Percentiles rank a stretch among this genome's conserved stretches.
These are phyloP conservation scores for Thelephora terrestris DNA, from an alignment of 1,284 basidiomycete genomes.

Conservation along the genomic window DNA sequence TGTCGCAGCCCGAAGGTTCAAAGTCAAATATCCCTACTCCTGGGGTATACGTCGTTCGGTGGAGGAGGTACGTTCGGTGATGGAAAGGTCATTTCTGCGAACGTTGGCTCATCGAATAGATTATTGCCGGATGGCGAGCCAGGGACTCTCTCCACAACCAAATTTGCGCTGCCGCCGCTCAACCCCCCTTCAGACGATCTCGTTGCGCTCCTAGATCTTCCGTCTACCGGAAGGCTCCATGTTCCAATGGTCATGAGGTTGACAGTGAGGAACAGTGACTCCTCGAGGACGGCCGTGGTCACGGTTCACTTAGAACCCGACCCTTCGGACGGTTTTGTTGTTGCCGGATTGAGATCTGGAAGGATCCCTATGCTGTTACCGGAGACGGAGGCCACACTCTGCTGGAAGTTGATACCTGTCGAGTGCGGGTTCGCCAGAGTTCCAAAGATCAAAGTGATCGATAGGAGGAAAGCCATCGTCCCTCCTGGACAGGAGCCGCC, in stretches of 20 bases:
- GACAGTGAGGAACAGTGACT: conserved; percentile 55
- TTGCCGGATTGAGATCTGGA: conserved; percentile 57
- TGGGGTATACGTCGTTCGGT: conserved; percentile 50
- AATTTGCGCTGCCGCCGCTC: conserved; percentile 46
- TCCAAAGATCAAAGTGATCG: conserved; percentile 48
- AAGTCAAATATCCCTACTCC: conserved; percentile 31
- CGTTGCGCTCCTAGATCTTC: conserved; percentile 52
- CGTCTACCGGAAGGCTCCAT: conserved; percentile 53
- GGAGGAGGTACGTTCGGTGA: conserved; percentile 47
- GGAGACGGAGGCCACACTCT: conserved; percentile 50
- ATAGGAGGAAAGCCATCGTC: conserved; percentile 32
- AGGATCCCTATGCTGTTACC: conserved; percentile 61
- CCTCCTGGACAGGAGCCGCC: conserved; percentile 3
- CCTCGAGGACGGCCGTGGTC: conserved; percentile 52
- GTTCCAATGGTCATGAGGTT: conserved; percentile 43
- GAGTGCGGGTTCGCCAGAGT: conserved; percentile 58
- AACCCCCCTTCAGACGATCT: conserved; percentile 47
- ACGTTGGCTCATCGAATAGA: conserved; percentile 15
- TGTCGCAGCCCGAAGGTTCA: conserved; percentile 33
- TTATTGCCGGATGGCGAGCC: conserved; percentile 30
- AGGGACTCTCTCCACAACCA: conserved; percentile 37
- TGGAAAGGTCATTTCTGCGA: neutral
- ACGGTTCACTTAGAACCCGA: conserved; percentile 61
- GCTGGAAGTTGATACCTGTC: conserved; percentile 59
- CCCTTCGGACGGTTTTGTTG: conserved; percentile 52